A percentile compares a stretch with the other conserved stretches of the same genome.
These are phyloP conservation scores for Luvunga scandens DNA, from an alignment of 345 rosid genomes.

Conservation along the genomic window DNA sequence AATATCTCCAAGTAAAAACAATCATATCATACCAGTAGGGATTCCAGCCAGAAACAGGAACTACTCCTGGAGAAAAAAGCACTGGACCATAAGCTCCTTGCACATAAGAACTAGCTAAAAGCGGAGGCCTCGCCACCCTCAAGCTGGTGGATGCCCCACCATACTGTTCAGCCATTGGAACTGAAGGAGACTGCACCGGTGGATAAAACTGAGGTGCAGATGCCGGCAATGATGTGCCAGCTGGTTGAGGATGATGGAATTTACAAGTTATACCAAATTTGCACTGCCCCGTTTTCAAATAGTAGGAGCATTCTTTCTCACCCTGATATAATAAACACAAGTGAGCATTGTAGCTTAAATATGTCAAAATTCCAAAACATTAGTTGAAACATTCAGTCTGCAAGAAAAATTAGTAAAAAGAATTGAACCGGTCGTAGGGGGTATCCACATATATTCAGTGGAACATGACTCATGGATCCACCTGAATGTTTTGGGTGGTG, in stretches of 20 bases:
- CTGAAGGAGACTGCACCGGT: conserved; percentile 71
- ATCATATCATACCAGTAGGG: conserved; percentile 61
- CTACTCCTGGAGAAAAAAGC: conserved; percentile 66
- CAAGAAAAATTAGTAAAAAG: conserved; percentile 1
- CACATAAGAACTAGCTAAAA: conserved; percentile 68
- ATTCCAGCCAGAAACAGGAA: conserved; percentile 78
- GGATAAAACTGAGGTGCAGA: conserved; percentile 78
- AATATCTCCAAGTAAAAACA: conserved; percentile 10
- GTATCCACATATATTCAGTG: conserved; percentile 68
- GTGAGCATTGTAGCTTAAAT: conserved; percentile 8
- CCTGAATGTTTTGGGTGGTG: conserved; percentile 86
- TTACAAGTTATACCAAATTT: conserved; percentile 89
- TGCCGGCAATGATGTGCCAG: conserved; percentile 50
- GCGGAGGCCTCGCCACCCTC: conserved; percentile 70
- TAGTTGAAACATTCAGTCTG: neutral
- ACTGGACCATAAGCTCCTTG: conserved; percentile 82
- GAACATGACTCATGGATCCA: conserved; percentile 60
- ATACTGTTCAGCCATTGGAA: conserved; percentile 64
- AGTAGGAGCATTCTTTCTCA: conserved; percentile 90
- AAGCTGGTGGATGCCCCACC: conserved; percentile 50
- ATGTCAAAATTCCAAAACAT: neutral
- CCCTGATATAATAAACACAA: conserved; percentile 53
- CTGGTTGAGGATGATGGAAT: conserved; percentile 91
- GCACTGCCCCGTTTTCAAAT: conserved; percentile 92
- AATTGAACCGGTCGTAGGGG: conserved; percentile 71